phyloP scores from a whole-genome alignment of 2,329 filamentous ascomycete genomes.

The Malbranchea cinnamomea region DNA sequence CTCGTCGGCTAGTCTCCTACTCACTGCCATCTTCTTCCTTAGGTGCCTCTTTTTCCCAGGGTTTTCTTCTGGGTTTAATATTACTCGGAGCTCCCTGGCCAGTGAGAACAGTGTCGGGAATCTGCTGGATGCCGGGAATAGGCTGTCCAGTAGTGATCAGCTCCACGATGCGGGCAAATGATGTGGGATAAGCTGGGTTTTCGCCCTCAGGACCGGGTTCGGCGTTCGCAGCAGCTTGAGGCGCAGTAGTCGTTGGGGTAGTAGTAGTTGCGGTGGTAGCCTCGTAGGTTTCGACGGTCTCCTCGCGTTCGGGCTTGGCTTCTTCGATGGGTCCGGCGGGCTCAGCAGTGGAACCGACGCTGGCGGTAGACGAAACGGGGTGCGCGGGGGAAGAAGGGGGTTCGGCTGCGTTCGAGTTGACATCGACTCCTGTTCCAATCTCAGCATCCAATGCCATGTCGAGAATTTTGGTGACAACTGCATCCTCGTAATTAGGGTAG shows the following conservation, averaged over 20 bases:
- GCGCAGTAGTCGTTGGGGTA: constrained; percentile 5
- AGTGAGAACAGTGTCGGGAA: constrained; percentile 63
- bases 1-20: too few species aligned
- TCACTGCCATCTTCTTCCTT: background rate
- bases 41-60: constrained; percentile 57
- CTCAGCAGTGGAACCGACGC: background rate
- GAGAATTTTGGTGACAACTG: too few species aligned
- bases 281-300: background rate
- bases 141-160: constrained; percentile 69
- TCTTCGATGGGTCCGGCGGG: background rate
- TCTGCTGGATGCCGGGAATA: constrained; percentile 75
- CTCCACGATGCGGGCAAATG: constrained; percentile 73
- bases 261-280: constrained; percentile 8
- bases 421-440: too few species aligned
- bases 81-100: constrained; percentile 47
- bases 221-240: constrained; percentile 5
- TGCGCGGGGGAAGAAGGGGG: constrained; percentile 5
- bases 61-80: constrained; percentile 46
- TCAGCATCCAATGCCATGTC: too few species aligned
- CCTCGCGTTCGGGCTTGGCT: background rate
- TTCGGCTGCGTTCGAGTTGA: too few species aligned
- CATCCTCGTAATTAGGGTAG: too few species aligned
- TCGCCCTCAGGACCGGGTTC: constrained; percentile 13
- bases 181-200: constrained; percentile 60
- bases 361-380: background rate